Conservation (phyloP, 2,329 filamentous ascomycete species). For the Myriosclerotinia duriaeana region DNA sequence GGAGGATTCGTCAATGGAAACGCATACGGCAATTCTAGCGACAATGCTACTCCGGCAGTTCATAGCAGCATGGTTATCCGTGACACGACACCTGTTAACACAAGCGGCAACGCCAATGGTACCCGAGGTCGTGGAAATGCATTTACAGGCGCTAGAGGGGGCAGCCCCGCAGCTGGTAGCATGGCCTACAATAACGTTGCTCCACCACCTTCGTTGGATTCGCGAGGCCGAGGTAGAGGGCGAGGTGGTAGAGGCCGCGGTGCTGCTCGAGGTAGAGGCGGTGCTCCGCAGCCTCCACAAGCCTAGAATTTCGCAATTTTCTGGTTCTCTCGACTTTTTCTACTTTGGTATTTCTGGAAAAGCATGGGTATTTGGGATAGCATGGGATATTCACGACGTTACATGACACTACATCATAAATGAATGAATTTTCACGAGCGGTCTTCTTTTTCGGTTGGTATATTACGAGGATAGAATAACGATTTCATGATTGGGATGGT, state of each 20-base stretch:
- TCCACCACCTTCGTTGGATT: conserved; percentile 58
- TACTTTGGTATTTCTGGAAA: conserved; percentile 9
- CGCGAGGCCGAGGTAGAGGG: conserved; percentile 42
- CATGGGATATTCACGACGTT: conserved; percentile 1
- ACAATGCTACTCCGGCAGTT: conserved; percentile 34
- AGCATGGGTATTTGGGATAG: conserved; percentile 12
- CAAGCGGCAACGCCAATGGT: conserved; percentile 29
- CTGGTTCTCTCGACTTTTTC: conserved; percentile 4
- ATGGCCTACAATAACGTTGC: conserved; percentile 56
- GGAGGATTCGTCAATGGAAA: conserved; percentile 37
- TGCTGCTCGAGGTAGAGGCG: conserved; percentile 33
- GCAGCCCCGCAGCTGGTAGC: conserved; percentile 24
- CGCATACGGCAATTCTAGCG: conserved; percentile 19
- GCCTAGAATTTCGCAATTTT: conserved; percentile 15
- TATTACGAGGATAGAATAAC: conserved; percentile 13
- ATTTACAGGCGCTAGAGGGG: conserved; percentile 34
- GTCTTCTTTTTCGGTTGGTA: background rate
- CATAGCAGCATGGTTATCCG: conserved; percentile 35
- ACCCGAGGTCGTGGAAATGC: conserved; percentile 29
- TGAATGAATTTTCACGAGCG: background rate
- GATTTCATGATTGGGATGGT: conserved; percentile 10
- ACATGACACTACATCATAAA: background rate
- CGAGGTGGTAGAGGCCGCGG: conserved; percentile 38
- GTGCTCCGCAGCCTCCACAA: conserved; percentile 19
- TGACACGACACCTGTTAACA: conserved; percentile 27